Percentiles rank a stretch among this genome's conserved stretches.
Conservation (phyloP, 176 grass and related monocot species). For the Musa beccarii region DNA sequence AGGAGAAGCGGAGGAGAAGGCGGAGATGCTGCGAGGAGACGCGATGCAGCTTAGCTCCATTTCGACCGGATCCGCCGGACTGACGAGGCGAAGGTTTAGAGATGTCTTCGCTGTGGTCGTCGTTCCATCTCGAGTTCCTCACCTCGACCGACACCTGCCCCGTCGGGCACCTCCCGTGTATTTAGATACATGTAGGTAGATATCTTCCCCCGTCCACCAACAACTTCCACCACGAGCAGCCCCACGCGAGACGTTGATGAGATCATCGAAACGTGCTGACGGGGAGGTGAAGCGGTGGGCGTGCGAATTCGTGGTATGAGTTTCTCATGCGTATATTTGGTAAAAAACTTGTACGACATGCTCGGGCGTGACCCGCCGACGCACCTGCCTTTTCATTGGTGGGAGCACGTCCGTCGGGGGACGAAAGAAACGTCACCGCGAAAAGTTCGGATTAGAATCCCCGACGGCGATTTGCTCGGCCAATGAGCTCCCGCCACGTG, state of each 20-base stretch:
- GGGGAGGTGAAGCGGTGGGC: neutral
- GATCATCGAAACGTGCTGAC: neutral
- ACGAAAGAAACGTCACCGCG: too few species aligned
- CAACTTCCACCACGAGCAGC: neutral
- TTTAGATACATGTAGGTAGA: neutral
- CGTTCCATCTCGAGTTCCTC: neutral
- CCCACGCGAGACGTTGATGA: neutral
- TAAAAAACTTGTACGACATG: neutral
- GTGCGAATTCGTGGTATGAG: neutral
- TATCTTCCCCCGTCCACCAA: neutral
- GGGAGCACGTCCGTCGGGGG: too few species aligned
- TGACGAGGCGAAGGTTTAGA: neutral
- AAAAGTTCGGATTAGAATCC: too few species aligned
- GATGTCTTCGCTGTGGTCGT: neutral
- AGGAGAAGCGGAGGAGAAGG: constrained; percentile 1
- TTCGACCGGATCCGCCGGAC: neutral
- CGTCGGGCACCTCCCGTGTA: neutral
- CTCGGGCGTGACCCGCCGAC: neutral
- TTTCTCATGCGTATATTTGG: neutral
- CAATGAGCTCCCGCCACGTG: neutral
- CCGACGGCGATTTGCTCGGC: neutral
- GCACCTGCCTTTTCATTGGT: neutral
- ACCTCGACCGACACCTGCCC: too few species aligned
- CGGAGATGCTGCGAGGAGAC: constrained; percentile 2
- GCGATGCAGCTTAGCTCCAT: constrained; percentile 36